Conservation (phyloP, 495 filamentous ascomycete genomes). For the Rusavskia elegans region DNA sequence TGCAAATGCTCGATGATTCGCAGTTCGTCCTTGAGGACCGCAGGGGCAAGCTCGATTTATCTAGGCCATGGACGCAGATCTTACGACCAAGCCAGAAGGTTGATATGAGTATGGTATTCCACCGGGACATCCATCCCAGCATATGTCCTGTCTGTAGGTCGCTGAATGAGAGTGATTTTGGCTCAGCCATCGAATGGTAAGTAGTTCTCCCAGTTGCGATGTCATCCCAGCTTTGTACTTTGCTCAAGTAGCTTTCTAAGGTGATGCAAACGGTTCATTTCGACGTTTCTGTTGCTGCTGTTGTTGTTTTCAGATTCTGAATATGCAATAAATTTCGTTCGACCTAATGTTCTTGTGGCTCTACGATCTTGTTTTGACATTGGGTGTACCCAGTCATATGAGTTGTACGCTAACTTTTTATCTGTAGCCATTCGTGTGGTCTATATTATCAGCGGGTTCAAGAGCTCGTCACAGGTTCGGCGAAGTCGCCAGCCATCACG, state of each 20-base stretch:
- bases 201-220: neutral
- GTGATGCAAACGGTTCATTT: neutral
- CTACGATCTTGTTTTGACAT: too few relatives aligned
- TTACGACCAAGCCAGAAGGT: conserved; percentile 13
- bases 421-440: neutral
- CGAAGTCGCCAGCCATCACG: neutral
- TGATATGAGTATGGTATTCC: conserved; percentile 17
- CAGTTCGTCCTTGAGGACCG: conserved; percentile 12
- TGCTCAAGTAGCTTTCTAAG: neutral
- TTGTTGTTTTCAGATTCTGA: too few relatives aligned
- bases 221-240: neutral
- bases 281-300: too few relatives aligned
- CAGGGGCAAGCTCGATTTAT: conserved; percentile 7
- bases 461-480: neutral
- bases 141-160: conserved; percentile 10
- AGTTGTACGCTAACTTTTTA: neutral
- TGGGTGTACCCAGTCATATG: too few relatives aligned
- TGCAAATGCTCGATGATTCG: conserved; percentile 9
- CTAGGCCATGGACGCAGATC: conserved; percentile 6
- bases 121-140: conserved; percentile 8
- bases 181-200: conserved; percentile 5
- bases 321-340: too few relatives aligned
- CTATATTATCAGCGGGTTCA: neutral
- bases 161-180: conserved; percentile 5
- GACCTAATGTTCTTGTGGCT: too few relatives aligned